Conservation (phyloP, 192 early-diverging fungal genomes). For the Dissophora globulifera region DNA sequence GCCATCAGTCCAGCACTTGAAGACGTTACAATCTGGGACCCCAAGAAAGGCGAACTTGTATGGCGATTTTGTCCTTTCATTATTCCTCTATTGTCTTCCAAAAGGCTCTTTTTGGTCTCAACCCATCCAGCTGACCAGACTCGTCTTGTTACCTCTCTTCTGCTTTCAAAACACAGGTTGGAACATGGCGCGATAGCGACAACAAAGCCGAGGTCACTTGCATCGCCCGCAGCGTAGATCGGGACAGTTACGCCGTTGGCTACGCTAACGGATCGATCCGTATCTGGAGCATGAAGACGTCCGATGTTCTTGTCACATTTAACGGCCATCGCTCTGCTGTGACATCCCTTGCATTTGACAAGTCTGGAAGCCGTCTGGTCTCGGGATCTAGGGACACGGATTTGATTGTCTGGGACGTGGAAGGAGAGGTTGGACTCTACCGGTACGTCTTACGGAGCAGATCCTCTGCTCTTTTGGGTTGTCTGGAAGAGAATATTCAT, state of each 20-base stretch:
- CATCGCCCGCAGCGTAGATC: conserved; percentile 75
- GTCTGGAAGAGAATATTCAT: too few relatives aligned
- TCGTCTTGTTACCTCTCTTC: too few relatives aligned
- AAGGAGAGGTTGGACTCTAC: conserved; percentile 89
- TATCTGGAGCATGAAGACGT: conserved; percentile 76
- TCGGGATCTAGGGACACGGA: conserved; percentile 96
- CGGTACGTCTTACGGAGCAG: too few relatives aligned
- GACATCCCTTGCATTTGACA: conserved; percentile 85
- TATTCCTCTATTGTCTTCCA: neutral
- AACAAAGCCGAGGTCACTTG: conserved; percentile 89
- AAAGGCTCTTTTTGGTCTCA: neutral
- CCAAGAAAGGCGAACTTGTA: conserved; percentile 81
- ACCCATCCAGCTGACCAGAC: neutral
- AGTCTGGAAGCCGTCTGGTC: conserved; percentile 80
- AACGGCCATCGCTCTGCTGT: conserved; percentile 93
- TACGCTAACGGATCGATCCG: conserved; percentile 94
- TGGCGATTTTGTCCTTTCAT: too few relatives aligned
- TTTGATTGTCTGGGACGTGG: conserved; percentile 94
- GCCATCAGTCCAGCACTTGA: conserved; percentile 88
- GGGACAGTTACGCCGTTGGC: conserved; percentile 86
- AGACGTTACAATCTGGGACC: conserved; percentile 85
- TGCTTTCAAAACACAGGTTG: conserved; percentile 51
- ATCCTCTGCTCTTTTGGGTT: too few relatives aligned
- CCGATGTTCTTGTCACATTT: conserved; percentile 74
- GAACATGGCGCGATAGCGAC: conserved; percentile 82